phyloP scores from a whole-genome alignment of 306 rosid genomes.

The Styphnolobium japonicum region DNA sequence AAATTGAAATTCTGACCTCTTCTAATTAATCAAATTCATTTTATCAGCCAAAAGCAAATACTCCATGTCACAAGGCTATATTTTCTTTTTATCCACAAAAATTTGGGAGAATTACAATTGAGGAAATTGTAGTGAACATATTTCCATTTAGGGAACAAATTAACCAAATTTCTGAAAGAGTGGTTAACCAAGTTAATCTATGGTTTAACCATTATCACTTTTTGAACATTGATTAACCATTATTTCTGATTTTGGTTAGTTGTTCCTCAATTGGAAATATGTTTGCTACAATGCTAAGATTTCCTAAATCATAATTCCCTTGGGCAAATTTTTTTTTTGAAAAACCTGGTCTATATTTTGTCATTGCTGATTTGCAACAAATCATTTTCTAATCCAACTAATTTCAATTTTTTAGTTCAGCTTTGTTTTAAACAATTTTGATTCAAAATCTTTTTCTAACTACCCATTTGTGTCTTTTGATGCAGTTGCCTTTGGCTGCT shows the following conservation, averaged over 20 bases:
- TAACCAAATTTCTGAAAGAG: neutral
- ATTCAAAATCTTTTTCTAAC: neutral
- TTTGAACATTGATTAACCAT: no score
- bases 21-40: neutral
- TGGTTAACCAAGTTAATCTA: neutral
- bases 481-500: conserved; percentile 85
- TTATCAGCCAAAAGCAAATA: neutral
- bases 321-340: no score
- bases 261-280: neutral
- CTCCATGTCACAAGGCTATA: neutral
- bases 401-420: neutral
- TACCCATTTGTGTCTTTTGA: conserved; percentile 17
- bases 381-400: neutral
- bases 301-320: neutral
- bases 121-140: neutral
- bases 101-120: neutral
- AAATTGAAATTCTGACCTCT: neutral
- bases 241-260: neutral
- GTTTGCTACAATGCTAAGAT: neutral
- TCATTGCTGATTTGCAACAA: neutral
- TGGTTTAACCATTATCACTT: no score
- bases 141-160: neutral
- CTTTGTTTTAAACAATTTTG: conserved; percentile 2
- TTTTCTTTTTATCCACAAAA: neutral
- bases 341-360: neutral